phyloP scores from a whole-genome alignment of 805 yeast genomes.

The Monosporozyma solicola region DNA sequence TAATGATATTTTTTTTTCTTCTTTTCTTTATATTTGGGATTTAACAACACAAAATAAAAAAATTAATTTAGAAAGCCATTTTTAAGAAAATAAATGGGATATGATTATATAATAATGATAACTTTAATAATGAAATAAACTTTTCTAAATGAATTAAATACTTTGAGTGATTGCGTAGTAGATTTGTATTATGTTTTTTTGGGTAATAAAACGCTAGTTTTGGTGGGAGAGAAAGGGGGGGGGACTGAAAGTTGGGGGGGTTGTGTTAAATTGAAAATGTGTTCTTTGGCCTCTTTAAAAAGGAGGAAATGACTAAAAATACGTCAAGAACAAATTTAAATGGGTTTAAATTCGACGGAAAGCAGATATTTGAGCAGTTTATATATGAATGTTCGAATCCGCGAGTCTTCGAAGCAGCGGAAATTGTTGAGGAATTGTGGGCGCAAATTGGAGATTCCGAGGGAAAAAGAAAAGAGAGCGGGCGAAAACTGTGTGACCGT shows the following conservation, averaged over 20 bases:
- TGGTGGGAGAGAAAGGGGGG: background rate
- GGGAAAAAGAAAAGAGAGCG: too few relatives aligned
- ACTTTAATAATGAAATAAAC: conserved; percentile 4
- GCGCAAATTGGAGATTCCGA: too few relatives aligned
- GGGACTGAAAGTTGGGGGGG: background rate
- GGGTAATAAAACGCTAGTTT: conserved; percentile 1
- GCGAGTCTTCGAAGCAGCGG: too few relatives aligned
- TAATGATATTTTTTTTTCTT: background rate
- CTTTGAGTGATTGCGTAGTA: conserved; percentile 15
- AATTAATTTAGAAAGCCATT: conserved; percentile 21
- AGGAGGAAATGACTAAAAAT: background rate
- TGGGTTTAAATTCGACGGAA: background rate
- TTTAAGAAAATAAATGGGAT: conserved; percentile 5
- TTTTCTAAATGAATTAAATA: conserved; percentile 6
- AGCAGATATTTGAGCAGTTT: too few relatives aligned
- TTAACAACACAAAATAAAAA: background rate
- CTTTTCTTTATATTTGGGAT: background rate
- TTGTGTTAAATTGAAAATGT: background rate
- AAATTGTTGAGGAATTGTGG: too few relatives aligned
- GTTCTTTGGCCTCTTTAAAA: background rate
- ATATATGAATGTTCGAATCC: too few relatives aligned
- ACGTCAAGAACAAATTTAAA: too few relatives aligned
- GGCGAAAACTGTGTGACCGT: too few relatives aligned
- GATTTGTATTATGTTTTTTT: conserved; percentile 2
- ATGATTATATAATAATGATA: background rate